A percentile compares a stretch with the other conserved stretches of the same genome.
phyloP scores from a whole-genome alignment of 148 eudicot species.

The Pouteria glomerata region DNA sequence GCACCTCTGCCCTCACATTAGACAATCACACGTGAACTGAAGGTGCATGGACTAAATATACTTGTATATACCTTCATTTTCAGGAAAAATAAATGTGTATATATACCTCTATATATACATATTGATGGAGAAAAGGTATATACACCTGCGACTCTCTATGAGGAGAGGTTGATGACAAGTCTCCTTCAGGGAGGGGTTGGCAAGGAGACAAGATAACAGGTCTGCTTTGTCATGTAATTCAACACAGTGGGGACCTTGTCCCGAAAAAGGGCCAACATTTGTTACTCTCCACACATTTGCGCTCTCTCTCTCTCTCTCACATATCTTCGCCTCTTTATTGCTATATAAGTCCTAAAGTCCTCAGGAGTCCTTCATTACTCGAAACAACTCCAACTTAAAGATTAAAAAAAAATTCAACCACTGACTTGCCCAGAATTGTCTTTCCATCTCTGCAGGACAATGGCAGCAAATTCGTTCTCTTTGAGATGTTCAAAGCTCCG shows the following conservation, averaged over 20 bases:
- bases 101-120: too few species aligned
- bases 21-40: too few species aligned
- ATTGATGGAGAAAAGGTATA: neutral
- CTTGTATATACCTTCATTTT: too few species aligned
- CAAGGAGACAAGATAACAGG: neutral
- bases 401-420: too few species aligned
- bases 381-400: too few species aligned
- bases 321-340: neutral
- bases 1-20: too few species aligned
- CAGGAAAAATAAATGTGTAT: neutral
- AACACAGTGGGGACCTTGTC: neutral
- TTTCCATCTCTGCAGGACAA: neutral
- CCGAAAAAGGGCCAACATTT: conserved; percentile 8
- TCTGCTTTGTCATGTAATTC: neutral
- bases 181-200: conserved; percentile 3
- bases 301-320: neutral
- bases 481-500: conserved; percentile 31
- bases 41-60: too few species aligned
- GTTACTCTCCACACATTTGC: conserved; percentile 11
- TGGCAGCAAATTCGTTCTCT: conserved; percentile 28
- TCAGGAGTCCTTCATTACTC: neutral
- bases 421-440: neutral
- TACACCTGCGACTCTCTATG: neutral
- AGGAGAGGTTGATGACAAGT: conserved; percentile 4
- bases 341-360: neutral